These are phyloP conservation scores for Neurospora sp. DNA, from an alignment of 495 filamentous ascomycete species.

Conservation along the genomic window DNA sequence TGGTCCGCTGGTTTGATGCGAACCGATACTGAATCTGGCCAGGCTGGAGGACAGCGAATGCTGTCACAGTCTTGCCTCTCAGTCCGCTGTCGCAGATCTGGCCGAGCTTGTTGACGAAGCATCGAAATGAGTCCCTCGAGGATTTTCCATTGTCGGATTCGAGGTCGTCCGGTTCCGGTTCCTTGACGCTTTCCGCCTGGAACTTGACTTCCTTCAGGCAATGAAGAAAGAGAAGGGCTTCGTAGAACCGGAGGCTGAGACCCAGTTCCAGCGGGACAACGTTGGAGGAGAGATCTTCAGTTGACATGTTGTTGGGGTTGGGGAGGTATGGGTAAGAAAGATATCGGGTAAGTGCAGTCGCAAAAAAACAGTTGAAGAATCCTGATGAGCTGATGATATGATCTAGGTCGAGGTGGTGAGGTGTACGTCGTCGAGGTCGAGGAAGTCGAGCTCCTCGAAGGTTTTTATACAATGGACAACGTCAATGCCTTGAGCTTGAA, in stretches of 20 bases:
- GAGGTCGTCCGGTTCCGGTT: slow-evolving; percentile 9
- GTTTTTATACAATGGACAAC: not conserved
- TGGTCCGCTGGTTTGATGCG: slow-evolving; percentile 11
- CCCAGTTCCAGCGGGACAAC: slow-evolving; percentile 1
- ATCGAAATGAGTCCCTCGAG: slow-evolving; percentile 3
- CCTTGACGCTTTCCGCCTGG: not conserved
- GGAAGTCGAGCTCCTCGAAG: not conserved
- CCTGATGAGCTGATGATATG: not conserved
- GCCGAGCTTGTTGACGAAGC: slow-evolving; percentile 19
- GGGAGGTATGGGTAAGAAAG: not conserved
- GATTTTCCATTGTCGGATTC: slow-evolving; percentile 2
- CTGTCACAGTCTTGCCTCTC: slow-evolving; percentile 12
- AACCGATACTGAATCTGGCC: slow-evolving; percentile 17
- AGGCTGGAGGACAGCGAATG: slow-evolving; percentile 10
- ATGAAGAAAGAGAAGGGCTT: slow-evolving; percentile 8
- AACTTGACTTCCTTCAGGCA: slow-evolving; percentile 4
- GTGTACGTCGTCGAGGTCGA: not conserved
- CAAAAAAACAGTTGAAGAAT: not conserved
- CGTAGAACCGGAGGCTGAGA: slow-evolving; percentile 14
- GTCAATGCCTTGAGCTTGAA: not conserved
- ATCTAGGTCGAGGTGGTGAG: not conserved
- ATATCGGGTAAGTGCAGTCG: not conserved
- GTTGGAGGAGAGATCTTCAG: not conserved
- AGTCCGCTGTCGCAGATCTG: slow-evolving; percentile 17
- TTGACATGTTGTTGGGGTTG: not conserved